phyloP scores from a whole-genome alignment of 768 basidiomycete genomes.

The Tylopilus intermedius region DNA sequence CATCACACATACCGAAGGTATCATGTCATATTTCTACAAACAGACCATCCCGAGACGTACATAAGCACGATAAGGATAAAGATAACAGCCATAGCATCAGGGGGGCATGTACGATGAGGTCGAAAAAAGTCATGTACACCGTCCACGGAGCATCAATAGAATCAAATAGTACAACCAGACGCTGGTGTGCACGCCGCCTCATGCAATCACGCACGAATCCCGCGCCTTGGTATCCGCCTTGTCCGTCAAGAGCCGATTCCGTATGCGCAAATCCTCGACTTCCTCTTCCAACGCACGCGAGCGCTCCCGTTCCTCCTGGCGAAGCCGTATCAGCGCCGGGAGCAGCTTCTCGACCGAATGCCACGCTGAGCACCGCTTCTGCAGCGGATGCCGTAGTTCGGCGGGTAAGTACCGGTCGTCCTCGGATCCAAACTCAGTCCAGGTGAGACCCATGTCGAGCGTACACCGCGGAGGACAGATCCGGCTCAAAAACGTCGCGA shows the following conservation, averaged over 20 bases:
- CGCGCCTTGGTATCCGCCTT: conserved; percentile 14
- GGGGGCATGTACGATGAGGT: no score
- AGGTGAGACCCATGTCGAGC: conserved; percentile 46
- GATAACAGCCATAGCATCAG: no score
- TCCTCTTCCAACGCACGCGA: conserved; percentile 37
- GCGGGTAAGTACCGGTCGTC: conserved; percentile 10
- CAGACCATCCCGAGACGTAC: conserved; percentile 43
- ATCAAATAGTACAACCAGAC: no score
- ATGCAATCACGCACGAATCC: conserved; percentile 1
- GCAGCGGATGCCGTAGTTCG: conserved; percentile 2
- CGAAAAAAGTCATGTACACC: no score
- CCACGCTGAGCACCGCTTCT: conserved; percentile 37
- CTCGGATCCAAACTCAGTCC: conserved; percentile 30
- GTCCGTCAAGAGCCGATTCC: conserved; percentile 42
- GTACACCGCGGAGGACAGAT: conserved; percentile 42
- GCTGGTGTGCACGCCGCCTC: no score
- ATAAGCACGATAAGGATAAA: no score
- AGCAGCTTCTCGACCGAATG: conserved; percentile 37
- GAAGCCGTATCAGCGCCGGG: conserved; percentile 40
- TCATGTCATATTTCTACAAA: conserved; percentile 72
- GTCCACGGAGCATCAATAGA: no score
- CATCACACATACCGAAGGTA: conserved; percentile 55
- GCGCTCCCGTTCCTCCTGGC: conserved; percentile 41
- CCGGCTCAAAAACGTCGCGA: conserved; percentile 51
- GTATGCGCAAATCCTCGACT: conserved; percentile 46